These are phyloP conservation scores for Trametes elegans DNA, from an alignment of 768 basidiomycete species.

Conservation along the genomic window DNA sequence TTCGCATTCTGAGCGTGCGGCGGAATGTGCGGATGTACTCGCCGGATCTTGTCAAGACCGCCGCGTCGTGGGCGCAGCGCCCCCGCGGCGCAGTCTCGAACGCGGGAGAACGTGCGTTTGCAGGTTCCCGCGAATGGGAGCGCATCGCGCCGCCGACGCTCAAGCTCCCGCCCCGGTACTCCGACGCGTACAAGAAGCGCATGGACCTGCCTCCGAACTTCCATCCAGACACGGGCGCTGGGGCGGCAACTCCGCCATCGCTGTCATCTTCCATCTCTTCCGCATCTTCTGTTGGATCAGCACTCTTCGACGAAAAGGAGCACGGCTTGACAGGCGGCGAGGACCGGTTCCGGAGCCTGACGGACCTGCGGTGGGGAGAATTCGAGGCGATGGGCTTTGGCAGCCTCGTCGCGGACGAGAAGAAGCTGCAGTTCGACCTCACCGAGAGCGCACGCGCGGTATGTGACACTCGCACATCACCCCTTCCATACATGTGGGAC, in stretches of 20 bases:
- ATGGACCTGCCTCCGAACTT: constrained; percentile 66
- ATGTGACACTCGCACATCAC: constrained; percentile 29
- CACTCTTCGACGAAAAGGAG: constrained; percentile 33
- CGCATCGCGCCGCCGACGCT: constrained; percentile 63
- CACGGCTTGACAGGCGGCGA: constrained; percentile 41
- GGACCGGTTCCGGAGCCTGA: constrained; percentile 75
- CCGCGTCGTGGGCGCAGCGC: constrained; percentile 46
- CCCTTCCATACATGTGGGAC: background rate
- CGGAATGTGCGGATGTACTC: constrained; percentile 88
- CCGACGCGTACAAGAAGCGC: constrained; percentile 72
- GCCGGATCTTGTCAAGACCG: constrained; percentile 74
- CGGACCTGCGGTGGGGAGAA: constrained; percentile 89
- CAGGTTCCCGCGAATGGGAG: constrained; percentile 72
- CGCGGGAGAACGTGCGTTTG: constrained; percentile 44
- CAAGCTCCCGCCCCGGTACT: constrained; percentile 64
- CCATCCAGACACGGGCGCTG: constrained; percentile 44
- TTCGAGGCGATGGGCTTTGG: constrained; percentile 87
- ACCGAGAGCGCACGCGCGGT: constrained; percentile 81
- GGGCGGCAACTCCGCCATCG: constrained; percentile 36
- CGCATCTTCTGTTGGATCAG: constrained; percentile 33
- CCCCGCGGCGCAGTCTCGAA: constrained; percentile 28
- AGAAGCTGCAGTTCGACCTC: constrained; percentile 89
- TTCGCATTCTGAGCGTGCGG: constrained; percentile 74
- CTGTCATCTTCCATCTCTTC: constrained; percentile 35
- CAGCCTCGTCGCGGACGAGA: constrained; percentile 46